Evolutionary conservation across 768 basidiomycete genomes (phyloP).

Genomic region (Lactarius psammicola): DNA sequence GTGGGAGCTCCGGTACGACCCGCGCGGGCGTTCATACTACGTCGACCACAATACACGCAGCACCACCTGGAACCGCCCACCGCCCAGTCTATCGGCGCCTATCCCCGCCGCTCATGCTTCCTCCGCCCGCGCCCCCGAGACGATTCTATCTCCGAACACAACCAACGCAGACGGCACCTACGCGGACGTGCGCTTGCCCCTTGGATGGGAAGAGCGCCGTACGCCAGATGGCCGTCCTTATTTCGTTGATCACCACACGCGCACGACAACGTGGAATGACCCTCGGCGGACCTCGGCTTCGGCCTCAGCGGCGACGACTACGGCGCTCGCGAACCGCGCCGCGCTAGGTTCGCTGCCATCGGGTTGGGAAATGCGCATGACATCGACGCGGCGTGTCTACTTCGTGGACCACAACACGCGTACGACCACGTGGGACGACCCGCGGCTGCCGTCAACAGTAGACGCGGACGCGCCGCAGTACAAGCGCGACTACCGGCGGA

Average conservation of each 20-base stretch:
- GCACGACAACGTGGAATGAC: conserved; percentile 91
- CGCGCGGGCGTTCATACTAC: conserved; percentile 72
- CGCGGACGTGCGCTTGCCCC: conserved; percentile 69
- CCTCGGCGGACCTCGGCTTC: conserved; percentile 63
- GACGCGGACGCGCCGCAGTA: conserved; percentile 93
- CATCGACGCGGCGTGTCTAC: conserved; percentile 80
- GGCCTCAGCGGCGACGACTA: conserved; percentile 43
- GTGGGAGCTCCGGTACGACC: conserved; percentile 81
- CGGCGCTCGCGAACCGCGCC: conserved; percentile 40
- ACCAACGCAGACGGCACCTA: conserved; percentile 39
- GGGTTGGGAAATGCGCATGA: conserved; percentile 95
- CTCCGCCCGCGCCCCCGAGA: conserved; percentile 12
- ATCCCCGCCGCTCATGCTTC: conserved; percentile 31
- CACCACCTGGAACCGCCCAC: conserved; percentile 77
- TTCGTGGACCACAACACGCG: conserved; percentile 91
- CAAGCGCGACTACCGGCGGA: conserved; percentile 89
- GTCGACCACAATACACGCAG: conserved; percentile 82
- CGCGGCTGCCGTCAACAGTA: conserved; percentile 75
- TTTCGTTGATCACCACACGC: conserved; percentile 73
- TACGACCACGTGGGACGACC: conserved; percentile 93
- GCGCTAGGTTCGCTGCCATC: conserved; percentile 73
- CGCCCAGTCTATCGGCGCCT: conserved; percentile 30
- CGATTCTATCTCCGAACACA: conserved; percentile 23
- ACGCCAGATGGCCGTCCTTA: conserved; percentile 83
- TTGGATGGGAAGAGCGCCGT: conserved; percentile 90